A percentile compares a stretch with the other conserved stretches of the same genome.
phyloP scores from a whole-genome alignment of 1,284 basidiomycete species.

The Malassezia equina region DNA sequence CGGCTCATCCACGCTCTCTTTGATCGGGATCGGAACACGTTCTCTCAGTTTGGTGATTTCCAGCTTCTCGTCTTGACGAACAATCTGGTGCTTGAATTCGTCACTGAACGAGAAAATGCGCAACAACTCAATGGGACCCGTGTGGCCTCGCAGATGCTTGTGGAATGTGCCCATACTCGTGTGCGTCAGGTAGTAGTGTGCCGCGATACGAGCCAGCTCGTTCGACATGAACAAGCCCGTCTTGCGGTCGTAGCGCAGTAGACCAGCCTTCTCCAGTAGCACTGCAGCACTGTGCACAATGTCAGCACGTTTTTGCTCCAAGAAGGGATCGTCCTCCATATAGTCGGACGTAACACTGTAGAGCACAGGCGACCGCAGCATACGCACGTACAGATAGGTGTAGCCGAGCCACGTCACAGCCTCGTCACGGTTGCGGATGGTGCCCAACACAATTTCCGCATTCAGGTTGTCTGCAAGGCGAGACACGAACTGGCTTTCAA shows the following conservation, averaged over 20 bases:
- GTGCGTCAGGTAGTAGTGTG: conserved; percentile 92
- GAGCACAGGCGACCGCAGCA: conserved; percentile 78
- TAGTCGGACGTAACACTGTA: conserved; percentile 88
- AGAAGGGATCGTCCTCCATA: conserved; percentile 67
- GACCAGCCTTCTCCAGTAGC: conserved; percentile 81
- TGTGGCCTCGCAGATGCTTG: conserved; percentile 77
- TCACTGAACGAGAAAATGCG: conserved; percentile 91
- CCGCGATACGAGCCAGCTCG: conserved; percentile 75
- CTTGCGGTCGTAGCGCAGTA: conserved; percentile 84
- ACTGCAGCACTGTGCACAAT: conserved; percentile 89
- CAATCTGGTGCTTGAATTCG: conserved; percentile 84
- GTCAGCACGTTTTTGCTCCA: conserved; percentile 87
- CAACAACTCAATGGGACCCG: conserved; percentile 84
- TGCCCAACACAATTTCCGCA: conserved; percentile 92
- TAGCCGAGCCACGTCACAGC: conserved; percentile 75
- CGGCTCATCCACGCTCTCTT: conserved; percentile 90
- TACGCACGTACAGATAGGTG: conserved; percentile 67
- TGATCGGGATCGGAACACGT: conserved; percentile 91
- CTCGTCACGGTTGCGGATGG: conserved; percentile 81
- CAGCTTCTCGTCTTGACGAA: conserved; percentile 52
- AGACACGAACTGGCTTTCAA: conserved; percentile 87
- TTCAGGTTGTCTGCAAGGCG: conserved; percentile 92
- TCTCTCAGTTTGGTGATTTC: conserved; percentile 88
- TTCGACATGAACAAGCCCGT: conserved; percentile 65
- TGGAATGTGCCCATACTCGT: conserved; percentile 95